A percentile compares a stretch with the other conserved stretches of the same genome.
These are phyloP conservation scores for Cyclostephanos tholiformis DNA, from an alignment of 108 stramenopile species.

Conservation along the genomic window DNA sequence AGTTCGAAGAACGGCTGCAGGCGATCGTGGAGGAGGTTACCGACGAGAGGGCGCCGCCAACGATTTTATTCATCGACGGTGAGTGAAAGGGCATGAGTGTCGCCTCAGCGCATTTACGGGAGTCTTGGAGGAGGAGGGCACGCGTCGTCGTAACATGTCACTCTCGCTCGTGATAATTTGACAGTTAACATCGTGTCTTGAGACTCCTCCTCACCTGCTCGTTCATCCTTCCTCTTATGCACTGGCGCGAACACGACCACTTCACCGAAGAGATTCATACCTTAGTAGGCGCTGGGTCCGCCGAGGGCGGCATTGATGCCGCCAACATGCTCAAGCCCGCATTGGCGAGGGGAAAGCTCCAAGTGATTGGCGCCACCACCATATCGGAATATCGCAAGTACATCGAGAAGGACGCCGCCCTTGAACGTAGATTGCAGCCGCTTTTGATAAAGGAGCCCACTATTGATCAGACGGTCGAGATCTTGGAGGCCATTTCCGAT, in stretches of 20 bases:
- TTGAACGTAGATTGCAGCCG: slow-evolving; percentile 90
- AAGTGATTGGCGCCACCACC: slow-evolving; percentile 92
- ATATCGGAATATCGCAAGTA: slow-evolving; percentile 89
- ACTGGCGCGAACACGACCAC: not conserved
- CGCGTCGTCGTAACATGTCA: no score
- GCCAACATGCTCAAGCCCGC: slow-evolving; percentile 93
- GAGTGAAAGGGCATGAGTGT: slow-evolving; percentile 10
- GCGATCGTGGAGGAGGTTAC: slow-evolving; percentile 79
- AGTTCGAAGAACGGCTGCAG: slow-evolving; percentile 89
- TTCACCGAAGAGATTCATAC: slow-evolving; percentile 58
- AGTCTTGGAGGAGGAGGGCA: not conserved
- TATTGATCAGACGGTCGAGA: slow-evolving; percentile 71
- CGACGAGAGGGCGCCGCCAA: slow-evolving; percentile 75
- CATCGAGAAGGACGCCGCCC: slow-evolving; percentile 92
- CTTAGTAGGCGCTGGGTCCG: slow-evolving; percentile 82
- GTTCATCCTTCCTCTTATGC: not conserved
- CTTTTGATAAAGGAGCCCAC: slow-evolving; percentile 85
- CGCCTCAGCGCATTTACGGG: no score
- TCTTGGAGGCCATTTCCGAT: slow-evolving; percentile 72
- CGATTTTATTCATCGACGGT: slow-evolving; percentile 89
- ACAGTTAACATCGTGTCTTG: not conserved
- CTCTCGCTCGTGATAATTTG: not conserved
- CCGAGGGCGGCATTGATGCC: slow-evolving; percentile 91
- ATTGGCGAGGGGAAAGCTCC: slow-evolving; percentile 79
- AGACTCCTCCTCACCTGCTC: not conserved